These are phyloP conservation scores for Scheffersomyces insectosa DNA, from an alignment of 1,139 yeast species.

Conservation along the genomic window DNA sequence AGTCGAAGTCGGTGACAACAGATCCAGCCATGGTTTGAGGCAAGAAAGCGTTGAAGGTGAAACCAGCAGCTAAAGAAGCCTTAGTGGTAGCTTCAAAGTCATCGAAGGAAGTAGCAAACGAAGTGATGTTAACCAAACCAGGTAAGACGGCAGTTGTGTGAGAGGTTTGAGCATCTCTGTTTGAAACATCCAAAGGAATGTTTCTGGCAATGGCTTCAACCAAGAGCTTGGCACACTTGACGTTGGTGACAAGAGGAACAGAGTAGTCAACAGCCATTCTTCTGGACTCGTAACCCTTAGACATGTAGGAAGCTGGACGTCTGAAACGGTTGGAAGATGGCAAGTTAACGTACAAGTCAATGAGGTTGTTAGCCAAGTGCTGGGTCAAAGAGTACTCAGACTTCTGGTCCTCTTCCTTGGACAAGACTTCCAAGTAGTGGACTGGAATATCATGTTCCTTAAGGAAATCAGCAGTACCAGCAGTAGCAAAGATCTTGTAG, in stretches of 20 bases:
- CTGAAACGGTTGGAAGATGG: constrained; percentile 97
- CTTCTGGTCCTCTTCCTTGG: constrained; percentile 74
- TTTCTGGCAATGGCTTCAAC: constrained; percentile 88
- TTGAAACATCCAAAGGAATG: constrained; percentile 65
- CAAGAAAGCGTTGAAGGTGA: constrained; percentile 79
- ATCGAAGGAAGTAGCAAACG: constrained; percentile 72
- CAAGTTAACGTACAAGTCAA: constrained; percentile 92
- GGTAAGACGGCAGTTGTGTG: constrained; percentile 82
- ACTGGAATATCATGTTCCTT: constrained; percentile 94
- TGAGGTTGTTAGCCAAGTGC: constrained; percentile 94
- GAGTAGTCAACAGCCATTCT: constrained; percentile 99
- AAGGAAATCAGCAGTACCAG: constrained; percentile 98
- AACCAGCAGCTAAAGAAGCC: constrained; percentile 79
- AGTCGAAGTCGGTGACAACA: constrained; percentile 60
- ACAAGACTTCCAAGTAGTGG: constrained; percentile 87
- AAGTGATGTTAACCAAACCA: constrained; percentile 80
- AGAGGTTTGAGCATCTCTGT: constrained; percentile 87
- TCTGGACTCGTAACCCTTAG: constrained; percentile 97
- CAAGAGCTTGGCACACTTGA: constrained; percentile 93
- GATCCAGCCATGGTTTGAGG: constrained; percentile 71
- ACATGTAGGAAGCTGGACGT: constrained; percentile 97
- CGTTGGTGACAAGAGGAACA: constrained; percentile 96
- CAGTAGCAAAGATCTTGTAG: constrained; percentile 90
- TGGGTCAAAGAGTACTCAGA: constrained; percentile 94
- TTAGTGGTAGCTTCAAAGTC: constrained; percentile 69